These are phyloP conservation scores for Fonsecaea erecta DNA, from an alignment of 2,329 filamentous ascomycete genomes.

Conservation along the genomic window DNA sequence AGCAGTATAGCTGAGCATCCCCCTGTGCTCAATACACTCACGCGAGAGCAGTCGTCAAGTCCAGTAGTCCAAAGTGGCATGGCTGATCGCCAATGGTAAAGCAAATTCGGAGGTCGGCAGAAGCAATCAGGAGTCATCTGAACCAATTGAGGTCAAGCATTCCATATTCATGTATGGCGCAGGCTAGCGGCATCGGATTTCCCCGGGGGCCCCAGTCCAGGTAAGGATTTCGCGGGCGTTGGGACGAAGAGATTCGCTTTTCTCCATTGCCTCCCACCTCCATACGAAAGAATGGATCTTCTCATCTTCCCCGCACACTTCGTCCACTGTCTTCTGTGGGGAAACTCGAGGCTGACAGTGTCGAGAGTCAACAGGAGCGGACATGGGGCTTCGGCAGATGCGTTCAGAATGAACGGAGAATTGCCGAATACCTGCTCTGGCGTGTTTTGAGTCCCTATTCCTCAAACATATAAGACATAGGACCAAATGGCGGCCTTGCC, in stretches of 20 bases:
- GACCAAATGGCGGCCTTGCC: background rate
- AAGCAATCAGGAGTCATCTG: background rate
- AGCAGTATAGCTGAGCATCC: background rate
- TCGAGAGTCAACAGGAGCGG: background rate
- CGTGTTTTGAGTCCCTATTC: background rate
- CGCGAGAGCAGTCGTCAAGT: background rate
- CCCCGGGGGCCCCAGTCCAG: background rate
- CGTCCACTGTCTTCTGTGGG: constrained; percentile 15
- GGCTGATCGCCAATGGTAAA: background rate
- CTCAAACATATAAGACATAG: background rate
- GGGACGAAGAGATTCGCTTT: background rate
- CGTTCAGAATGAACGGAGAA: constrained; percentile 11
- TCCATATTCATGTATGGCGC: background rate
- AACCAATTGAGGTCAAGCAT: background rate
- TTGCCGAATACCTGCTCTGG: constrained; percentile 15
- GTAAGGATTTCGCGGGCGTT: background rate
- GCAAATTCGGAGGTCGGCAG: background rate
- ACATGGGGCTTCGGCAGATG: constrained; percentile 35
- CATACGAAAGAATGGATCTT: background rate
- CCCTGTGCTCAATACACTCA: background rate
- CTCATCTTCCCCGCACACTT: constrained; percentile 18
- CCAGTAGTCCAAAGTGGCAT: background rate
- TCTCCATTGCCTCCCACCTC: background rate
- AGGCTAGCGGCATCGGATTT: background rate
- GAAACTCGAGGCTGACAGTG: constrained; percentile 23